Conservation (phyloP, 352 stramenopile species). For the Phytophthora litchii region DNA sequence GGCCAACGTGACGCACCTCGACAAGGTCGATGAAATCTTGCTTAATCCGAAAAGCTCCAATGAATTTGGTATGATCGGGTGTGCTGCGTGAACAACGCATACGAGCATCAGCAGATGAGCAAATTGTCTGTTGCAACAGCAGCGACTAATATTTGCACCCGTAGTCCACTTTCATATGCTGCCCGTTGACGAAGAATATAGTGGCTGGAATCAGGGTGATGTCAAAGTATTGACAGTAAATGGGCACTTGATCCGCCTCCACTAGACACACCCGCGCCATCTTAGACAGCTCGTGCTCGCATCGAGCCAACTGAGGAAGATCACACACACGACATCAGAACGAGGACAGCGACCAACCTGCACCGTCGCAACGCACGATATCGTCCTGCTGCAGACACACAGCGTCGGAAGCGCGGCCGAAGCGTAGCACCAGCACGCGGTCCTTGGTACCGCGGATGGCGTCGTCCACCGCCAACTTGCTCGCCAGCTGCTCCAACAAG, state of each 20-base stretch:
- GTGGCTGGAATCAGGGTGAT: slow-evolving; percentile 87
- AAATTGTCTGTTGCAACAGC: neutral
- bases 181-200: slow-evolving; percentile 88
- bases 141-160: slow-evolving; percentile 42
- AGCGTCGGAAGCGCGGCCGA: slow-evolving; percentile 64
- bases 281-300: slow-evolving; percentile 75
- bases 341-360: neutral
- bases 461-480: slow-evolving; percentile 74
- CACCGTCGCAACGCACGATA: slow-evolving; percentile 48
- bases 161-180: slow-evolving; percentile 92
- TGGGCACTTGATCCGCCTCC: slow-evolving; percentile 70
- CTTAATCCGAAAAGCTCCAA: slow-evolving; percentile 75
- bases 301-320: slow-evolving; percentile 64
- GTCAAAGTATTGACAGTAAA: slow-evolving; percentile 91
- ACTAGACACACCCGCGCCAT: slow-evolving; percentile 82
- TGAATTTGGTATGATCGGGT: slow-evolving; percentile 89
- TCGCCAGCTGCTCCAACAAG: slow-evolving; percentile 66
- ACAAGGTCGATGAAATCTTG: slow-evolving; percentile 90
- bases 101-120: neutral
- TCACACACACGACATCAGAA: slow-evolving; percentile 11
- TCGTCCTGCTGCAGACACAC: slow-evolving; percentile 88
- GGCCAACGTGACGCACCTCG: slow-evolving; percentile 46
- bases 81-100: slow-evolving; percentile 42
- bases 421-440: slow-evolving; percentile 85
- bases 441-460: slow-evolving; percentile 81